phyloP scores from a whole-genome alignment of 176 grass and related monocot species.

The Carex parvula region DNA sequence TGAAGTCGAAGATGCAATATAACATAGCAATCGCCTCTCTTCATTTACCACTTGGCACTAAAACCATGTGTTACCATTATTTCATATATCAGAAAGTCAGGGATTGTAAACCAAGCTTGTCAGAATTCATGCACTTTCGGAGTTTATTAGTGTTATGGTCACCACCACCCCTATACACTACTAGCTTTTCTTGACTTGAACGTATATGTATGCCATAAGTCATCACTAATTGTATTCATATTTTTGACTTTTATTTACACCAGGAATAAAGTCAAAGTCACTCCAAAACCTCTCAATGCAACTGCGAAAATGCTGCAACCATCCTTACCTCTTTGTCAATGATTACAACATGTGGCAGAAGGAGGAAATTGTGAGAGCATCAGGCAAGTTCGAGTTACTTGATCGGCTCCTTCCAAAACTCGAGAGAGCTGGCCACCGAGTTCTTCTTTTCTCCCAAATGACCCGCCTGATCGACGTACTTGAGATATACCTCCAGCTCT shows the following conservation, averaged over 20 bases:
- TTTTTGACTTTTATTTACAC: conserved; percentile 12
- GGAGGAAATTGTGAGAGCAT: conserved; percentile 95
- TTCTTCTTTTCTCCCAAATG: conserved; percentile 99
- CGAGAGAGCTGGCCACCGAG: conserved; percentile 76
- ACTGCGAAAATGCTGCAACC: conserved; percentile 95
- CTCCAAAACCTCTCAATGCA: conserved; percentile 98
- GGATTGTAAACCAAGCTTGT: neutral
- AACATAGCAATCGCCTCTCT: neutral
- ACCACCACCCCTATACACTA: neutral
- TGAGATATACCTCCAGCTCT: conserved; percentile 86
- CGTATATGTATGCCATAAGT: neutral
- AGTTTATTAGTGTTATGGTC: neutral
- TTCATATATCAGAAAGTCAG: neutral
- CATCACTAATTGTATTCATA: neutral
- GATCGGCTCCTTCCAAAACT: conserved; percentile 98
- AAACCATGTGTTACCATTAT: neutral
- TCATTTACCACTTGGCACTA: neutral
- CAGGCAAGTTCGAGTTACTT: conserved; percentile 98
- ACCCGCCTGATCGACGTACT: conserved; percentile 85
- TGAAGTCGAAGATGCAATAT: neutral
- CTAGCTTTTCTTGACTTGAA: neutral
- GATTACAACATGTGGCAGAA: conserved; percentile 98
- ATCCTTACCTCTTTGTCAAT: conserved; percentile 84
- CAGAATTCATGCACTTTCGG: neutral
- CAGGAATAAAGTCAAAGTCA: conserved; percentile 89